Evolutionary conservation across 345 rosid species (phyloP), one percentile per base, ranked within the genome.

Genomic region (Camelina laxa): DNA sequence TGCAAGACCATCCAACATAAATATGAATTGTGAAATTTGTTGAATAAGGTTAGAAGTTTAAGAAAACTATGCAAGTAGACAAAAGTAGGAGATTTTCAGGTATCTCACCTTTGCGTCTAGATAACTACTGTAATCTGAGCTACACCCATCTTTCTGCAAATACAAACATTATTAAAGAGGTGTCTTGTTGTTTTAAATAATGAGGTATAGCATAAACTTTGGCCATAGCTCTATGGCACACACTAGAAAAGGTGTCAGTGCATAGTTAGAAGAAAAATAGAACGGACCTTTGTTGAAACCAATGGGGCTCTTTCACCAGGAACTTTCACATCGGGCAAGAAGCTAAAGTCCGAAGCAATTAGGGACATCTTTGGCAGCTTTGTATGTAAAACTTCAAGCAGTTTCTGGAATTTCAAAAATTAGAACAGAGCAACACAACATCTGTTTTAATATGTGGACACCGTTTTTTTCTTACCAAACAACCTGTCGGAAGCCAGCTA

Each of bases 401-500:
- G 81, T 84, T 87, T 90, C 99, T 95, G 88, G 81, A 83, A 24
- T 44, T 55, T 50, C 72, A 67, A 73, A 20, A 55, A 59, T 76
- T 69, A 51, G 68, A 77, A 68, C 64, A 60, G 65, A 31, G 53
- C 9, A 65, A 70, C 7, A 20, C 47, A 50, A 36, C 9, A 17
- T 33, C 49, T 68, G 15, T 53, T 53, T 56, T 56, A 60, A 12
- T 41, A 54, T 42, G 22, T 41, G 42, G 68, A 65, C 67, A 58
- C 48, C 9, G 47, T 21, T 22, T 64, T 24, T 54, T 64, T 54
- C 84, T 78, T 87, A 95, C 97, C 97, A 95, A 82, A 85, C 91
- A 92, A 54, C 99, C 97, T 2, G 99, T 95, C 1, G 97, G 99
- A 73, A 95, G 90, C 99, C 99, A 95, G 75, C 88, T 82, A 82